Evolutionary conservation across 495 filamentous ascomycete species (phyloP), one percentile per base, ranked within the genome.

Genomic region (Annulohypoxylon nitens): DNA sequence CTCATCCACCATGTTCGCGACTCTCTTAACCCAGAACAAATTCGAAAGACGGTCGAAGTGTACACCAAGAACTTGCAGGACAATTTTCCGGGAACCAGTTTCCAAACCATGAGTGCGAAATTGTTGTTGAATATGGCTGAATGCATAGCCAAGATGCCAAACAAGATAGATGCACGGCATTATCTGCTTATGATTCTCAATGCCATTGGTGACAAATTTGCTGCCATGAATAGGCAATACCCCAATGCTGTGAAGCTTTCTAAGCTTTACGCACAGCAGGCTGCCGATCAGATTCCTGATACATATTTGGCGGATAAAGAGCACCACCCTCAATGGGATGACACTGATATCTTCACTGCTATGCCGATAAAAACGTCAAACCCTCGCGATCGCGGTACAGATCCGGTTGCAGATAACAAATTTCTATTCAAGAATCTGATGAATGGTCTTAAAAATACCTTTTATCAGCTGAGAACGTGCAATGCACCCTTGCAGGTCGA

Each of bases 91-190:
- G 97, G 97, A 12, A 98, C 97, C 4, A 98, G 96, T 79, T 99
- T 98, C 78, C 97, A 99, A 79, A 99, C 97, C 0, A 99, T 99
- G 97, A 98, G 96, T 76, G 97, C 97, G 3, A 99, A 98, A 79
- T 84, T 99, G 3, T 83, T 99, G 2, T 82, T 99, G 59, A 99
- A 99, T 79, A 93, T 99, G 92, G 96, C 96, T 0, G 97, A 98
- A 75, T 95, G 92, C 79, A 99, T 99, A 73, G 93, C 95, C 0
- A 93, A 92, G 77, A 85, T 99, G 61, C 90, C 90, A 14, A 91
- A 97, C 75, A 98, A 98, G 80, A 88, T 90, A 25, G 95, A 98
- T 78, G 96, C 95, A 33, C 90, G 97, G 14, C 94, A 97, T 79
- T 98, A 97, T 80, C 81, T 99, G 65, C 93, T 99, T 67, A 96